Evolutionary conservation across 345 rosid species (phyloP).

Genomic region (Aquilaria yunnanensis): DNA sequence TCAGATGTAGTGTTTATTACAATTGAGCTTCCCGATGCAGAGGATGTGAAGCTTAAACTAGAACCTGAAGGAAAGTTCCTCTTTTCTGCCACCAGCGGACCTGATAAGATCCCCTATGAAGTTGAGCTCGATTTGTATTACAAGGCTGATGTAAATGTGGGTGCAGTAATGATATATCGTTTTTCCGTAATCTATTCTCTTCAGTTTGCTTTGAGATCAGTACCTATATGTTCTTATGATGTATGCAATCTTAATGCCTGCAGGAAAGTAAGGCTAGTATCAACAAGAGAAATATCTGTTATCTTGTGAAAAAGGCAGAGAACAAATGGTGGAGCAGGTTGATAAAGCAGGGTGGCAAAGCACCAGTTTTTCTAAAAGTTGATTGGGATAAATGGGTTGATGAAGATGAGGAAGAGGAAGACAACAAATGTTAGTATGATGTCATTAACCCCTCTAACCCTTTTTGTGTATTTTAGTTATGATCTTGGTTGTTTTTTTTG

Average conservation of each 20-base stretch:
- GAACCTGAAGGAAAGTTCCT: constrained; percentile 51
- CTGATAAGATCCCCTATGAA: constrained; percentile 37
- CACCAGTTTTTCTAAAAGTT: constrained; percentile 45
- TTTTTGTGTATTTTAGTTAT: background rate
- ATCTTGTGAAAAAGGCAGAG: constrained; percentile 45
- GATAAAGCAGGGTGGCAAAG: constrained; percentile 35
- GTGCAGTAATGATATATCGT: constrained; percentile 3
- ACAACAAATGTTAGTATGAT: constrained; percentile 13
- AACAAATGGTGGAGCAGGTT: constrained; percentile 55
- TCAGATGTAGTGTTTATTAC: constrained; percentile 43
- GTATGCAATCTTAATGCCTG: background rate
- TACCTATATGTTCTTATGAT: background rate
- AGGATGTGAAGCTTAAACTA: constrained; percentile 46
- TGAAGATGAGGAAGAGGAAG: constrained; percentile 50
- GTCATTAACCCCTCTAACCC: background rate
- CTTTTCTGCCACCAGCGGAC: constrained; percentile 48
- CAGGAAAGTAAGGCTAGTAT: constrained; percentile 51
- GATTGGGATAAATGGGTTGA: constrained; percentile 69
- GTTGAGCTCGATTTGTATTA: constrained; percentile 39
- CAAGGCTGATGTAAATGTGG: constrained; percentile 42
- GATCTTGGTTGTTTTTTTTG: background rate
- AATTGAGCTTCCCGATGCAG: constrained; percentile 46
- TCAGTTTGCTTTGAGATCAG: background rate
- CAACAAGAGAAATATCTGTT: constrained; percentile 36
- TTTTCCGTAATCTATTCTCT: background rate